Evolutionary conservation across 768 basidiomycete genomes (phyloP).

Genomic region (Fistulinella prunicolor): DNA sequence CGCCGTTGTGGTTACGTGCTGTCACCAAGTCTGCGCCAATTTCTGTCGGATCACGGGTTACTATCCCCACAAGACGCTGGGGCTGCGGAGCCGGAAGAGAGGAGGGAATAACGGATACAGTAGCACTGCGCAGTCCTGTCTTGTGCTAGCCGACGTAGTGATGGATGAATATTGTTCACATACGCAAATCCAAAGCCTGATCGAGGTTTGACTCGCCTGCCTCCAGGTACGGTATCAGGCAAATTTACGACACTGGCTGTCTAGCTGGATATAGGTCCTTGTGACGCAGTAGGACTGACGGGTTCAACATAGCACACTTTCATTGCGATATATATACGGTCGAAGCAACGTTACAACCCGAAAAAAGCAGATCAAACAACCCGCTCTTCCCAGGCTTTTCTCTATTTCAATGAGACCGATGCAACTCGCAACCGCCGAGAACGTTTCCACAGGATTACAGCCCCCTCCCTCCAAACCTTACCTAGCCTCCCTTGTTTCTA

Average conservation of each 20-base stretch:
- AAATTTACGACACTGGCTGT: not conserved
- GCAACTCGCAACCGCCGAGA: conserved; percentile 12
- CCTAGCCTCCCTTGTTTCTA: conserved; percentile 12
- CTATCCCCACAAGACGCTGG: not conserved
- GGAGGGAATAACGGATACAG: not conserved
- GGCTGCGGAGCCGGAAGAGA: not conserved
- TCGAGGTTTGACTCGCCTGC: not conserved
- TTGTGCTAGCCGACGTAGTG: not conserved
- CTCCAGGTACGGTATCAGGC: no score
- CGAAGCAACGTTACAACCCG: conserved; percentile 22
- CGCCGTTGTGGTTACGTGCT: conserved; percentile 51
- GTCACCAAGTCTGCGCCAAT: conserved; percentile 28
- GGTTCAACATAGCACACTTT: conserved; percentile 28
- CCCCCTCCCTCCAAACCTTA: not conserved
- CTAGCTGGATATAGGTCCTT: conserved; percentile 6
- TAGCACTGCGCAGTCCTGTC: not conserved
- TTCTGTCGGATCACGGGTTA: conserved; percentile 27
- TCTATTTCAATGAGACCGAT: conserved; percentile 12
- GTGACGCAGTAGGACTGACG: not conserved
- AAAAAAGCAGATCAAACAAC: conserved; percentile 20
- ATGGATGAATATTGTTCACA: no score
- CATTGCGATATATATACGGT: conserved; percentile 32
- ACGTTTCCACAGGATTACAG: conserved; percentile 11
- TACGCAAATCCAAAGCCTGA: no score
- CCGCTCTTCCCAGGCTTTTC: conserved; percentile 9